A percentile compares a stretch with the other conserved stretches of the same genome.
Evolutionary conservation across 1,284 basidiomycete species (phyloP).

Genomic region (Ceratobasidium sp.): DNA sequence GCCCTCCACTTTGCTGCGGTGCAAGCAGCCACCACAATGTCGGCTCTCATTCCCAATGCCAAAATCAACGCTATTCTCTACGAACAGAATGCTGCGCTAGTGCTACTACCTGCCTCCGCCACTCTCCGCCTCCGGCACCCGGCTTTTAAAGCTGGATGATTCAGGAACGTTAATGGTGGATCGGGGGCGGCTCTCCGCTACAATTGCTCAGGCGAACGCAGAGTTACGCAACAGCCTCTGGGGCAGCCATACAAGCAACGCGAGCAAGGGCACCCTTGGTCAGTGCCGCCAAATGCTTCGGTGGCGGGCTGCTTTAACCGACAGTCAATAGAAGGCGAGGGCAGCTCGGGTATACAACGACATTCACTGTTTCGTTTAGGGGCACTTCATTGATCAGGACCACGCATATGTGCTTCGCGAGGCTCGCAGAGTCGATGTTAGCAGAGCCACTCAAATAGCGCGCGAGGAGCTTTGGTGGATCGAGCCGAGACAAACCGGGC

Average conservation of each 20-base stretch:
- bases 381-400: background rate
- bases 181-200: too few species aligned
- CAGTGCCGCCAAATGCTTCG: constrained; percentile 23
- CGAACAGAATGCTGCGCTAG: too few species aligned
- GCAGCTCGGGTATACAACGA: background rate
- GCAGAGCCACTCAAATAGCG: background rate
- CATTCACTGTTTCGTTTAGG: background rate
- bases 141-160: too few species aligned
- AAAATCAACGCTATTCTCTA: too few species aligned
- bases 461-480: background rate
- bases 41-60: too few species aligned
- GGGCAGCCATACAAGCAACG: constrained; percentile 14
- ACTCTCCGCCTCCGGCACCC: too few species aligned
- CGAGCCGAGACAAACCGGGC: background rate
- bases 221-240: background rate
- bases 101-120: too few species aligned
- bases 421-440: background rate
- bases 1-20: too few species aligned
- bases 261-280: constrained; percentile 10
- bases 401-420: background rate
- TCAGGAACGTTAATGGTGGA: too few species aligned
- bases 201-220: constrained; percentile 13
- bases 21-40: too few species aligned
- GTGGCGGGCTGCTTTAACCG: background rate
- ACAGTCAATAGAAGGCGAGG: constrained; percentile 8